These are phyloP conservation scores for Kurtzmaniella natalensis DNA, from an alignment of 1,139 yeast genomes.

Conservation along the genomic window DNA sequence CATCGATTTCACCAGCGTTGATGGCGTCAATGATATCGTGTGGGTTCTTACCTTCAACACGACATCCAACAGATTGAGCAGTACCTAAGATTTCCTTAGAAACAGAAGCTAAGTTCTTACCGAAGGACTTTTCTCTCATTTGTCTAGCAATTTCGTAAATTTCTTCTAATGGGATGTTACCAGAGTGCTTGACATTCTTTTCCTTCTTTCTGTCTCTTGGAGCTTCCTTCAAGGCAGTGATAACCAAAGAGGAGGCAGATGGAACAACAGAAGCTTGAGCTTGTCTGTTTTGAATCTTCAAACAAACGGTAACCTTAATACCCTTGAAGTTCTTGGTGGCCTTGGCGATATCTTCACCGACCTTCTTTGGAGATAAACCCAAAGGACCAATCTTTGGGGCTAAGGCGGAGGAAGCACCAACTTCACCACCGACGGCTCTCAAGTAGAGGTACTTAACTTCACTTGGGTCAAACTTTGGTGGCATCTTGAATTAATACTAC, in stretches of 20 bases:
- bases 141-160: conserved; percentile 96
- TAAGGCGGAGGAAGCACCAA: conserved; percentile 99
- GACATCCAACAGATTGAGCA: conserved; percentile 98
- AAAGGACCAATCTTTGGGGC: conserved; percentile 99
- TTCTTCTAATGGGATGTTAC: conserved; percentile 97
- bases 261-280: conserved; percentile 99
- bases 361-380: conserved; percentile 99
- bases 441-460: conserved; percentile 98
- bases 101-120: conserved; percentile 95
- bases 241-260: conserved; percentile 98
- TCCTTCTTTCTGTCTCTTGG: conserved; percentile 99
- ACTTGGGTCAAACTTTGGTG: conserved; percentile 97
- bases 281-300: conserved; percentile 99
- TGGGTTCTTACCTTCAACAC: conserved; percentile 99
- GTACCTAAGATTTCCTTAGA: conserved; percentile 99
- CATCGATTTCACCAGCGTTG: conserved; percentile 97
- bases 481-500: conserved; percentile 46
- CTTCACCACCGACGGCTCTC: conserved; percentile 99
- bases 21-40: conserved; percentile 98
- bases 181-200: conserved; percentile 99
- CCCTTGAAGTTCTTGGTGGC: conserved; percentile 99
- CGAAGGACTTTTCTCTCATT: conserved; percentile 96
- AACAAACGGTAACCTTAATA: conserved; percentile 97
- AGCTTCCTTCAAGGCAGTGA: conserved; percentile 99
- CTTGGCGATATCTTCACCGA: conserved; percentile 99